A percentile compares a stretch with the other conserved stretches of the same genome.
Conservation (phyloP, 192 early-diverging fungal genomes). For the Martensiomyces pterosporus region DNA sequence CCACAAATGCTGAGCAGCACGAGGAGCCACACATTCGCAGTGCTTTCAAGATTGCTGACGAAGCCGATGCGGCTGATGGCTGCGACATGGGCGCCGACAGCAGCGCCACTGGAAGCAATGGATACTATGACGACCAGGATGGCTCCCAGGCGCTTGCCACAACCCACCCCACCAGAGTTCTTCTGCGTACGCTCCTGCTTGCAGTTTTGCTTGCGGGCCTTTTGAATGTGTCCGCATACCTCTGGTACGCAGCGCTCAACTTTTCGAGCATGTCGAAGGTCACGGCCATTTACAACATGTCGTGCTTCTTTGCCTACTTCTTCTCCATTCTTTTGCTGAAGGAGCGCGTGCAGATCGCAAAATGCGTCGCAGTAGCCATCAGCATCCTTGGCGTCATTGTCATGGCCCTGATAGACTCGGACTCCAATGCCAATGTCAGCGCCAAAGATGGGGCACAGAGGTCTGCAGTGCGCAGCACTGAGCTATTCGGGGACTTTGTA, state of each 20-base stretch:
- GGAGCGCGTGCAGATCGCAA: slow-evolving; percentile 58
- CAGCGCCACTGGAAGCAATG: too few species aligned
- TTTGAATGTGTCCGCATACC: slow-evolving; percentile 65
- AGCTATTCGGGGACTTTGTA: slow-evolving; percentile 56
- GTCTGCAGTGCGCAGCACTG: slow-evolving; percentile 13
- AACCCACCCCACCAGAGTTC: slow-evolving; percentile 19
- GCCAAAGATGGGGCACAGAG: background rate
- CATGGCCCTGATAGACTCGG: slow-evolving; percentile 54
- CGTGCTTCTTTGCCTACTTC: slow-evolving; percentile 79
- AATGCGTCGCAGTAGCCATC: slow-evolving; percentile 60
- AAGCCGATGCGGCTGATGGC: slow-evolving; percentile 6
- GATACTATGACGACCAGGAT: slow-evolving; percentile 4
- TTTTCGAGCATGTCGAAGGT: slow-evolving; percentile 72
- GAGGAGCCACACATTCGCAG: background rate
- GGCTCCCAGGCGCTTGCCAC: slow-evolving; percentile 18
- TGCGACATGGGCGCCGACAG: background rate
- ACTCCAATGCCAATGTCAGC: slow-evolving; percentile 9
- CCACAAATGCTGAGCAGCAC: background rate
- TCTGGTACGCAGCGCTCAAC: slow-evolving; percentile 75
- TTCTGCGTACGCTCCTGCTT: slow-evolving; percentile 16
- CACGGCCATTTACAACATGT: slow-evolving; percentile 79
- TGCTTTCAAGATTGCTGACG: slow-evolving; percentile 4
- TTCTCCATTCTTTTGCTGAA: slow-evolving; percentile 69
- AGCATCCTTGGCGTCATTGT: slow-evolving; percentile 66
- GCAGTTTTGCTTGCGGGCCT: slow-evolving; percentile 50